Conservation (phyloP, 441 rosid genomes). For the Brassica balearica region DNA sequence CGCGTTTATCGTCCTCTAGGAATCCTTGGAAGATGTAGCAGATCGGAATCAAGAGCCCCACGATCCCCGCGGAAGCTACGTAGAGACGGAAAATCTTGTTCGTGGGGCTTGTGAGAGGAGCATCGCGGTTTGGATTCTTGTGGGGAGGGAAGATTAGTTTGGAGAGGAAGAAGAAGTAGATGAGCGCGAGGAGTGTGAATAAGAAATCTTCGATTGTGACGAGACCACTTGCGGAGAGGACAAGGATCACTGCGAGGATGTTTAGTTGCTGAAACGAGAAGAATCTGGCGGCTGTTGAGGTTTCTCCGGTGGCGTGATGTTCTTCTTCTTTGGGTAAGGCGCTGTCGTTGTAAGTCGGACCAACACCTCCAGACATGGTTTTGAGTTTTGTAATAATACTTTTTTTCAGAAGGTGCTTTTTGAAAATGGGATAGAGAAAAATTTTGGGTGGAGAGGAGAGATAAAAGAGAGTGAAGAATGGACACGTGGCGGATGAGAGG, state of each 20-base stretch:
- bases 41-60: conserved; percentile 72
- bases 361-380: conserved; percentile 86
- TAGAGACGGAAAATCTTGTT: conserved; percentile 56
- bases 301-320: conserved; percentile 13
- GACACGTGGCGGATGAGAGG: conserved; percentile 38
- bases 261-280: conserved; percentile 68
- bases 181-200: conserved; percentile 58
- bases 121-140: conserved; percentile 42
- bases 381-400: not conserved
- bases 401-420: not conserved
- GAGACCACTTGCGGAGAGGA: conserved; percentile 73
- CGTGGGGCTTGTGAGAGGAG: conserved; percentile 50
- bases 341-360: conserved; percentile 61
- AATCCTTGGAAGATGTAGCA: conserved; percentile 72
- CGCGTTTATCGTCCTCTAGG: conserved; percentile 66
- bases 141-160: conserved; percentile 60
- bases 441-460: conserved; percentile 20
- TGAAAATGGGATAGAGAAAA: conserved; percentile 10
- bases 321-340: conserved; percentile 52
- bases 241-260: conserved; percentile 58
- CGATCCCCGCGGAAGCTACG: conserved; percentile 52
- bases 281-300: conserved; percentile 32
- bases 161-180: conserved; percentile 72
- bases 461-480: conserved; percentile 11
- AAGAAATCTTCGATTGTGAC: conserved; percentile 61